A percentile compares a stretch with the other conserved stretches of the same genome.
Conservation (phyloP, 305 asterid species). For the Fraxinus latifolia region DNA sequence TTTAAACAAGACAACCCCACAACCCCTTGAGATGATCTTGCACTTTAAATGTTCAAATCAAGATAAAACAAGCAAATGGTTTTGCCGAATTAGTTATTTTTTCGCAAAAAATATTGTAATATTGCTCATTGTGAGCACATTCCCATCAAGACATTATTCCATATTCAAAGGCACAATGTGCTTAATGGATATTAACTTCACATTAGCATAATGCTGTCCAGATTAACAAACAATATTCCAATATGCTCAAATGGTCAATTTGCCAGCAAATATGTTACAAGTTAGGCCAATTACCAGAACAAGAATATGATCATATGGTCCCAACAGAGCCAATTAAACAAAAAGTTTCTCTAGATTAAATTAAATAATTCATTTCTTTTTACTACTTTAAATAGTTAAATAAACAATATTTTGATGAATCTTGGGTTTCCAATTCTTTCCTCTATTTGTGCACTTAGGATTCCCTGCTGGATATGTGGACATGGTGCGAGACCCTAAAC, state of each 20-base stretch:
- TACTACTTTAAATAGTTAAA: not conserved
- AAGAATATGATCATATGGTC: not conserved
- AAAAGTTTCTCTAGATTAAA: not conserved
- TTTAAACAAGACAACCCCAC: not conserved
- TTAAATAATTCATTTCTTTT: conserved; percentile 3
- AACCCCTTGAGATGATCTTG: not conserved
- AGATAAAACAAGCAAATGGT: not conserved
- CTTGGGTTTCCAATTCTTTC: not conserved
- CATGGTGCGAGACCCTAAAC: conserved; percentile 33
- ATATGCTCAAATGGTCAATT: not conserved
- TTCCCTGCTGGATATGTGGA: conserved; percentile 29
- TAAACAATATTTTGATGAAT: not conserved
- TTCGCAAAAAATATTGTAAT: not conserved
- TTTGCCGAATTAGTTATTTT: not conserved
- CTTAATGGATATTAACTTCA: not conserved
- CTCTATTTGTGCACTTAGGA: conserved; percentile 24
- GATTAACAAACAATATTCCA: not conserved
- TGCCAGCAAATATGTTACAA: not conserved
- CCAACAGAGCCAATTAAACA: not conserved
- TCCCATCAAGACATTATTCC: not conserved
- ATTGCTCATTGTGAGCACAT: not conserved
- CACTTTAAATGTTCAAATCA: not conserved
- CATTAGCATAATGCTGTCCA: not conserved
- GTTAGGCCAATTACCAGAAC: conserved; percentile 25
- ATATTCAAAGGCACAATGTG: not conserved